Evolutionary conservation across 345 rosid genomes (phyloP).

Genomic region (Combretum micranthum): DNA sequence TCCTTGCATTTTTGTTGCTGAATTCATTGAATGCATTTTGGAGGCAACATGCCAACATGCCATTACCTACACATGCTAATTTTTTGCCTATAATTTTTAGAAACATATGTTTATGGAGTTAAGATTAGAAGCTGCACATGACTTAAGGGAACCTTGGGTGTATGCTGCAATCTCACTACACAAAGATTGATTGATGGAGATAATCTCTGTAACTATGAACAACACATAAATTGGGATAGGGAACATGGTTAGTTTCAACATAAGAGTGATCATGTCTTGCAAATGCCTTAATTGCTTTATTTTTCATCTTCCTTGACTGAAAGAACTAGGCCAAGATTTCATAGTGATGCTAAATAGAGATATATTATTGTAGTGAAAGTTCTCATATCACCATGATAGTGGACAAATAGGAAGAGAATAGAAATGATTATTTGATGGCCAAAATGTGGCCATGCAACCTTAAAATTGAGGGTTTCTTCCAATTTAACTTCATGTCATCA

Average conservation of each 20-base stretch:
- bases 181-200: not conserved
- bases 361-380: not conserved
- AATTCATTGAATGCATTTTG: no score
- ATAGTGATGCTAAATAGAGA: not conserved
- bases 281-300: not conserved
- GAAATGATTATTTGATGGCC: not conserved
- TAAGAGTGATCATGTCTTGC: not conserved
- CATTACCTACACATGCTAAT: no score
- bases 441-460: not conserved
- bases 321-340: not conserved
- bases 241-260: constrained; percentile 2
- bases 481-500: not conserved
- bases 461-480: no score
- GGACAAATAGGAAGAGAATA: not conserved
- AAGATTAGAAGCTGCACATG: no score
- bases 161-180: not conserved
- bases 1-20: no score
- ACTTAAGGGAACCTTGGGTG: no score
- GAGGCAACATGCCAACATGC: no score
- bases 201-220: not conserved
- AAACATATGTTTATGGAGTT: no score
- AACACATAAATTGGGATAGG: constrained; percentile 3
- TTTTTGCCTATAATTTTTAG: no score
- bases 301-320: constrained; percentile 1
- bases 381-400: no score